Evolutionary conservation across 1,139 yeast genomes (phyloP).

Genomic region (Debaryomyces coudertii): DNA sequence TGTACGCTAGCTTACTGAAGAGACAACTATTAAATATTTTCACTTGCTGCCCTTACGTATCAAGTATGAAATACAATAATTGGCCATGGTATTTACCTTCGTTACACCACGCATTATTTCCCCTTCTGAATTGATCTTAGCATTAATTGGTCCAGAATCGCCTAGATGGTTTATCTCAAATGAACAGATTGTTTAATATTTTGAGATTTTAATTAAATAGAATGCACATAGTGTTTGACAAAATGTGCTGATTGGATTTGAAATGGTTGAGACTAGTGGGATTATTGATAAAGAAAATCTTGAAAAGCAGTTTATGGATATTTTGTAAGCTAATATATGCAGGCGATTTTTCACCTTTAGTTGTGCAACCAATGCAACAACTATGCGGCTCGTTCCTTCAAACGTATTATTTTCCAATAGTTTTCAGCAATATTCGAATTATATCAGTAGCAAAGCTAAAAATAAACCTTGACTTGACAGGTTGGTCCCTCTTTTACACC

Average conservation of each 20-base stretch:
- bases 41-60: conserved; percentile 17
- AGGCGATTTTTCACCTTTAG: conserved; percentile 14
- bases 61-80: conserved; percentile 12
- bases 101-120: conserved; percentile 2
- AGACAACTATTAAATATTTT: conserved; percentile 21
- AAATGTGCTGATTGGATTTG: conserved; percentile 35
- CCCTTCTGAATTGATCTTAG: conserved; percentile 43
- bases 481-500: conserved; percentile 25
- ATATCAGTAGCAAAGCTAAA: conserved; percentile 13
- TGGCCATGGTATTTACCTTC: conserved; percentile 18
- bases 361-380: conserved; percentile 16
- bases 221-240: conserved; percentile 41
- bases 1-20: conserved; percentile 18
- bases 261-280: conserved; percentile 38
- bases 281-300: conserved; percentile 29
- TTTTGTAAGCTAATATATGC: conserved; percentile 17
- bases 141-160: conserved; percentile 45
- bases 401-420: conserved; percentile 20
- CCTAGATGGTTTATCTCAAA: conserved; percentile 47
- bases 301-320: conserved; percentile 18
- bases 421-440: conserved; percentile 20
- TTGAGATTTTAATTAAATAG: conserved; percentile 43
- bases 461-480: conserved; percentile 15
- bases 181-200: conserved; percentile 40
- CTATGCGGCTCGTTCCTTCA: conserved; percentile 18